phyloP scores from a whole-genome alignment of 1,284 basidiomycete species.

The Ustilago hordei region DNA sequence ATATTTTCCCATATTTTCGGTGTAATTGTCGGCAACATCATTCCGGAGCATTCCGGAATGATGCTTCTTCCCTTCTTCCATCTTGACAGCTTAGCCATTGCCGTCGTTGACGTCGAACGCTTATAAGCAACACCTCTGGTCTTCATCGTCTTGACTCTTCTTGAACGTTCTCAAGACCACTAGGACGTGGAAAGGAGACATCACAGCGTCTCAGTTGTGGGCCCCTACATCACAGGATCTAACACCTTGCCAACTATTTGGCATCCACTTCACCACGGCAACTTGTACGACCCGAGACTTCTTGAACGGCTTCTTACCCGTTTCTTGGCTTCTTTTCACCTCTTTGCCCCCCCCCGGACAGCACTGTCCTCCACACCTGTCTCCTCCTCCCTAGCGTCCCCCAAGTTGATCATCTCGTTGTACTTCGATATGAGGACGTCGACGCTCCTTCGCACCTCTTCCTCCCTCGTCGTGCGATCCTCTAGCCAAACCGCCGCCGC shows the following conservation, averaged over 20 bases:
- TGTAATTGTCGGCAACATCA: neutral
- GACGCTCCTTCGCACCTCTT: constrained; percentile 30
- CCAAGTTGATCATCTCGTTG: constrained; percentile 1
- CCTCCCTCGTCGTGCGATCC: constrained; percentile 32
- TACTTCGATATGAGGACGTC: constrained; percentile 42
- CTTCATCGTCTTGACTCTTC: neutral
- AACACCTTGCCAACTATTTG: neutral
- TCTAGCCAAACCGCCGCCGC: neutral
- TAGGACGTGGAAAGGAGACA: neutral
- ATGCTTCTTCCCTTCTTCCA: constrained; percentile 1
- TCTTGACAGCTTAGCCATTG: neutral
- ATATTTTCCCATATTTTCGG: neutral
- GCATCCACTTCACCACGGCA: neutral
- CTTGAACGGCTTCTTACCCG: constrained; percentile 13
- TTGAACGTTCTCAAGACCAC: neutral
- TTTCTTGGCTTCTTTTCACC: constrained; percentile 4
- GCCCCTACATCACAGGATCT: neutral
- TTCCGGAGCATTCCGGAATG: constrained; percentile 9
- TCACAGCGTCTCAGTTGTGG: neutral
- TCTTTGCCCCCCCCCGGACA: constrained; percentile 20
- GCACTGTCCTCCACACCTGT: constrained; percentile 6
- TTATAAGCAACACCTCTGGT: neutral
- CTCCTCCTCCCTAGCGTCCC: constrained; percentile 4
- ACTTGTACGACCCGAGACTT: constrained; percentile 1
- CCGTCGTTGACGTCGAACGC: neutral